Conservation (phyloP, 108 stramenopile species). For the Ochromonas danica region DNA sequence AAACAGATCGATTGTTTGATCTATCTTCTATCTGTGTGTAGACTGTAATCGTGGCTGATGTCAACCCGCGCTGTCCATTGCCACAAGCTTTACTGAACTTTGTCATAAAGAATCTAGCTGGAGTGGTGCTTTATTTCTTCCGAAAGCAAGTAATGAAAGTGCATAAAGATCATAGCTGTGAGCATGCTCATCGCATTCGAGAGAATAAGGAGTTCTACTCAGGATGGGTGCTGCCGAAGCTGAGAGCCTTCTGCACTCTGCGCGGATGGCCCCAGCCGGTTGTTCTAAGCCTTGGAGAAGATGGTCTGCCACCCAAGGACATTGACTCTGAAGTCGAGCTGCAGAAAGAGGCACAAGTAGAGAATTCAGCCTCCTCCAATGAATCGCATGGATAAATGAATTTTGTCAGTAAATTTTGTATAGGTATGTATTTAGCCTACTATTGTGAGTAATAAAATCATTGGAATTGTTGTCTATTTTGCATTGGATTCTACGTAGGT, state of each 20-base stretch:
- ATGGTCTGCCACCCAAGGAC: too few relatives aligned
- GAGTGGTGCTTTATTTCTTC: conserved; percentile 72
- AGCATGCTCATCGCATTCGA: conserved; percentile 73
- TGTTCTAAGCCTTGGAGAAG: neutral
- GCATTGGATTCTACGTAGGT: too few relatives aligned
- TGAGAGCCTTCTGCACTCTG: conserved; percentile 66
- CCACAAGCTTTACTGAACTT: conserved; percentile 82
- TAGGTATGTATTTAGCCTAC: too few relatives aligned
- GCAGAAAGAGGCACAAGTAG: too few relatives aligned
- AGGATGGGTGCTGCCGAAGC: conserved; percentile 76
- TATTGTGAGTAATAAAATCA: too few relatives aligned
- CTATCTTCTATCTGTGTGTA: neutral
- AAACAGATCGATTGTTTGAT: too few relatives aligned
- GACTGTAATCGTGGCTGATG: conserved; percentile 75
- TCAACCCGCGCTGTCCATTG: conserved; percentile 77
- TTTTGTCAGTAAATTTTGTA: too few relatives aligned
- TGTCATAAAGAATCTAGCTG: conserved; percentile 80
- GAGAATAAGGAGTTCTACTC: conserved; percentile 75
- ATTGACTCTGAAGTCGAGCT: too few relatives aligned
- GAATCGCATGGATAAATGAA: too few relatives aligned
- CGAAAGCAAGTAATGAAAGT: conserved; percentile 69
- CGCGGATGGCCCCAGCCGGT: conserved; percentile 61
- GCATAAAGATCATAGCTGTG: conserved; percentile 65
- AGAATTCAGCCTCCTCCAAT: too few relatives aligned
- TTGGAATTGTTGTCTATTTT: too few relatives aligned